These are phyloP conservation scores for Malus orientalis DNA, from an alignment of 306 rosid species.

Conservation along the genomic window DNA sequence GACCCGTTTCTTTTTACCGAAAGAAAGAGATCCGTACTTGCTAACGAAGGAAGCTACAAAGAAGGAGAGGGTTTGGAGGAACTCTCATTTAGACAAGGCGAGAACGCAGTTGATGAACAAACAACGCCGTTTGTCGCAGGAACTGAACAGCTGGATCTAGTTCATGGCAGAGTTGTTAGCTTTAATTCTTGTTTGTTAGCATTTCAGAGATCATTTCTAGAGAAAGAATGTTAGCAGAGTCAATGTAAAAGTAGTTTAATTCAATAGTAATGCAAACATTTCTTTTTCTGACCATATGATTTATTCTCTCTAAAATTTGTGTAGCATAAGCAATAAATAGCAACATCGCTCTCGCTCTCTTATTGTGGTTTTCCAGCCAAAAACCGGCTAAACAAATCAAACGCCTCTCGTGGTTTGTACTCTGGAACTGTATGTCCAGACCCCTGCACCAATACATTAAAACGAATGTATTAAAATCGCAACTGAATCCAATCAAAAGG, in stretches of 20 bases:
- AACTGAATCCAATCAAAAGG: neutral
- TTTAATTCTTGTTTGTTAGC: neutral
- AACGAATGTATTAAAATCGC: neutral
- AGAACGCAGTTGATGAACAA: constrained; percentile 12
- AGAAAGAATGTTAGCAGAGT: neutral
- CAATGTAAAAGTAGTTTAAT: neutral
- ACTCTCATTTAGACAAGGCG: constrained; percentile 2
- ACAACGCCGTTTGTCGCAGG: neutral
- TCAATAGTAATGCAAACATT: neutral
- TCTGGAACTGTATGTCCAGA: constrained; percentile 96
- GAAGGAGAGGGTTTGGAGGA: constrained; percentile 7
- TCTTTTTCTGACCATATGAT: neutral
- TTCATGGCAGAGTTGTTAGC: neutral
- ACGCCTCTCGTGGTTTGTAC: constrained; percentile 76
- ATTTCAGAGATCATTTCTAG: neutral
- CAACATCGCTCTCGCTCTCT: neutral
- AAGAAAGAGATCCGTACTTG: neutral
- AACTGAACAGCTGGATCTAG: neutral
- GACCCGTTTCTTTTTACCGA: neutral
- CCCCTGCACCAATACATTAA: constrained; percentile 55
- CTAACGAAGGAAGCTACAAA: neutral
- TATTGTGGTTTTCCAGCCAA: constrained; percentile 45
- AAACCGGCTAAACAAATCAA: constrained; percentile 66
- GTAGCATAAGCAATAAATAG: neutral
- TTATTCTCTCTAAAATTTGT: neutral